Conservation (phyloP, 441 rosid genomes). For the Syzygium malaccense region DNA sequence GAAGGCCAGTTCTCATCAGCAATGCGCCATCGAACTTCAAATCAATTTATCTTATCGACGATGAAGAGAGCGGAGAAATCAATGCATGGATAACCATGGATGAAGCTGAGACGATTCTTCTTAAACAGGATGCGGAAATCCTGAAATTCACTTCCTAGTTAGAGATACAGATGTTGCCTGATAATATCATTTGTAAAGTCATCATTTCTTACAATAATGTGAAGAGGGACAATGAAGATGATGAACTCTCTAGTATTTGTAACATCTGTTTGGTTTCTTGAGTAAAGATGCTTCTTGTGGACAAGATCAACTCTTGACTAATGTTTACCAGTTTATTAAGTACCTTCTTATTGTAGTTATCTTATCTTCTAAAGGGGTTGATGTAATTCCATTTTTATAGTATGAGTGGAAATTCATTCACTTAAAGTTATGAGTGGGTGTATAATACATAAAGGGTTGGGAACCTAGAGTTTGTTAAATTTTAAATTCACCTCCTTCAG, state of each 20-base stretch:
- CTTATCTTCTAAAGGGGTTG: neutral
- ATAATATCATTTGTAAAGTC: neutral
- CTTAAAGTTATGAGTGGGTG: neutral
- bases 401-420: neutral
- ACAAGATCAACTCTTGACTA: neutral
- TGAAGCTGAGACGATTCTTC: neutral
- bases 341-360: neutral
- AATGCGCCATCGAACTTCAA: neutral
- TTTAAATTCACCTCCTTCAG: neutral
- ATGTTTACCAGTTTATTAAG: neutral
- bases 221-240: neutral
- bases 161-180: neutral
- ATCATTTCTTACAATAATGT: neutral
- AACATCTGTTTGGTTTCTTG: neutral
- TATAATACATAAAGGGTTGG: neutral
- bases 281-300: neutral
- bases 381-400: neutral
- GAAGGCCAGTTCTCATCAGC: neutral
- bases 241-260: neutral
- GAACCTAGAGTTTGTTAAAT: neutral
- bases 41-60: neutral
- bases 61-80: neutral
- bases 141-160: neutral
- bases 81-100: neutral
- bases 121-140: neutral